Evolutionary conservation across 495 filamentous ascomycete genomes (phyloP).

Genomic region (Xylaria scruposa): DNA sequence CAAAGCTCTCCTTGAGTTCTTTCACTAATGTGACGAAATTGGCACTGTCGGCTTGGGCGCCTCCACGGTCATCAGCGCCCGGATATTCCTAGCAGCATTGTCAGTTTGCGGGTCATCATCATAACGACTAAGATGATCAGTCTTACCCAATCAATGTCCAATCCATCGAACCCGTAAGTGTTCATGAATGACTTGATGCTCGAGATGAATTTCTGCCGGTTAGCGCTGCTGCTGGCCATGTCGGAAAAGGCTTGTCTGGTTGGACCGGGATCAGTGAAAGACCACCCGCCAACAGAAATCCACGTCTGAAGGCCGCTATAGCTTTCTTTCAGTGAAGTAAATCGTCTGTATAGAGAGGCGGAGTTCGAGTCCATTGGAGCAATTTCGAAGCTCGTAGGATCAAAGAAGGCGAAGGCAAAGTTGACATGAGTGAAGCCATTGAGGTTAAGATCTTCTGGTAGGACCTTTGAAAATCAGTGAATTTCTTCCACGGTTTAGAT

Average conservation of each 20-base stretch:
- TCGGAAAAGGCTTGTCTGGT: background rate
- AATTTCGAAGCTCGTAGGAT: constrained; percentile 31
- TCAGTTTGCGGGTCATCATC: too few species aligned
- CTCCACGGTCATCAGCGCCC: constrained; percentile 41
- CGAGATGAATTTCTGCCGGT: constrained; percentile 51
- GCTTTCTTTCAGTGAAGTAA: constrained; percentile 39
- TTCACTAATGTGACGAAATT: constrained; percentile 23
- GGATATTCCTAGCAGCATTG: too few species aligned
- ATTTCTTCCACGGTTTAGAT: too few species aligned
- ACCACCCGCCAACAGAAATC: constrained; percentile 49
- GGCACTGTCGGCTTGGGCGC: constrained; percentile 32
- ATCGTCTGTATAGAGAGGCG: constrained; percentile 33
- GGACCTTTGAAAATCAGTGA: too few species aligned
- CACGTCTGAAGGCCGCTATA: constrained; percentile 42
- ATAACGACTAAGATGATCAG: too few species aligned
- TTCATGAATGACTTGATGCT: constrained; percentile 51
- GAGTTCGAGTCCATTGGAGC: constrained; percentile 7
- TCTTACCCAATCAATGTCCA: constrained; percentile 64
- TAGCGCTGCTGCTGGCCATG: constrained; percentile 31
- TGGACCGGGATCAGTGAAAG: constrained; percentile 7
- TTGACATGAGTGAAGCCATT: constrained; percentile 34
- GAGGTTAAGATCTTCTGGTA: constrained; percentile 25
- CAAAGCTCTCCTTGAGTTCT: constrained; percentile 40
- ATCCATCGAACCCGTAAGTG: constrained; percentile 57
- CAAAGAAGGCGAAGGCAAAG: constrained; percentile 37